Evolutionary conservation across 495 filamentous ascomycete genomes (phyloP).

Genomic region (Aspergillus cristatus): DNA sequence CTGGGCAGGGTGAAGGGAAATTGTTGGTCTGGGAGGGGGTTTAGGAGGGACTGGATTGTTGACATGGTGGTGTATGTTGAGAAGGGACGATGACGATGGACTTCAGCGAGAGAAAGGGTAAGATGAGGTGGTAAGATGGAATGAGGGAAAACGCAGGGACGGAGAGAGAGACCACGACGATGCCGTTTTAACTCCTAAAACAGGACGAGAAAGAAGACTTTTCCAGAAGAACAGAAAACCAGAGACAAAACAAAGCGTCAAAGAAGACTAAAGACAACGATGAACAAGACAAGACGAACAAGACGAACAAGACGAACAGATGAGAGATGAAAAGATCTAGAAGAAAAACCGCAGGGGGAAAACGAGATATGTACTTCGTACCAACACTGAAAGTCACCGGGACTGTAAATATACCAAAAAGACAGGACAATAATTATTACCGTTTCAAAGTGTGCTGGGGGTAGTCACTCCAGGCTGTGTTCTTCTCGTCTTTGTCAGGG

Average conservation of each 20-base stretch:
- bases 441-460: not conserved
- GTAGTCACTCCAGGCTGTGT: constrained; percentile 1
- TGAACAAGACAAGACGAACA: not conserved
- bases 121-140: constrained; percentile 5
- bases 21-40: constrained; percentile 16
- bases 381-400: constrained; percentile 2
- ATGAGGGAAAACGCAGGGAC: no score
- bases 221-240: constrained; percentile 14
- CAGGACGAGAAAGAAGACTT: constrained; percentile 4
- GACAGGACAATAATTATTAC: constrained; percentile 2
- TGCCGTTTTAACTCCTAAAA: no score
- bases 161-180: constrained; percentile 18
- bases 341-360: not conserved
- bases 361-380: no score
- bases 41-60: constrained; percentile 24
- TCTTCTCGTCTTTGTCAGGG: constrained; percentile 3
- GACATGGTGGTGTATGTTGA: constrained; percentile 18
- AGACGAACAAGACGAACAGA: no score
- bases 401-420: constrained; percentile 4
- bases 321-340: constrained; percentile 3
- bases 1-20: constrained; percentile 6
- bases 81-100: constrained; percentile 3
- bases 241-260: not conserved
- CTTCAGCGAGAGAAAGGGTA: constrained; percentile 6
- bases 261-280: not conserved